Base-by-base conservation (phyloP, 345 rosid genomes). In the Gossypium bickii region DNA sequence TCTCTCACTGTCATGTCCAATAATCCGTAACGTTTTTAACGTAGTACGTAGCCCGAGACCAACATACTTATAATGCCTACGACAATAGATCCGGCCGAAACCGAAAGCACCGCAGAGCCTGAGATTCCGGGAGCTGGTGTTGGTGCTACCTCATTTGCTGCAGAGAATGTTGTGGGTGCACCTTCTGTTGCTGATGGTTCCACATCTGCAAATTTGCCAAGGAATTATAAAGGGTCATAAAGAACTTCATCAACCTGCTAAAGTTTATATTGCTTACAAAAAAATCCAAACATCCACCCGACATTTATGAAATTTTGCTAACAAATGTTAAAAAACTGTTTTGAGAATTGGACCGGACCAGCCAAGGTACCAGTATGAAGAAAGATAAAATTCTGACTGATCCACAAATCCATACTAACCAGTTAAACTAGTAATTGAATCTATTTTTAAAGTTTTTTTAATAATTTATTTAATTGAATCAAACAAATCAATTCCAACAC, bases 101-200 rank as follows among this genome's bases (percentile, higher is more conserved):
- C 69, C 17, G 73, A 45, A 2, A 74, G 18, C 43, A 72, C 47
- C 7, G 62, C 24, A 7, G 87, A 79, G 16, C 76, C 77, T 6
- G 87, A 77, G 53, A 9, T 43, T n/a, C 78, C 84, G 1, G 85
- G 86, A 62, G 87, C 57, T 3, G 74, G 85, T 34, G 83, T 76
- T 11, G 86, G 87, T 0, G 85, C 81, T 16, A 3, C 52, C 18
- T 34, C 73, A 8, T 61, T 67, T 2, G 63, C 66, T 22, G 78
- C 69, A 2, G 56, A 13, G n/a, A 13, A 2, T 41, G 45, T n/a
- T 2, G 78, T 17, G 11, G 85, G 80, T 22, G 74, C 75, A 18
- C 70, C 67, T 13, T 82, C 71, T 20, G 62, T 41, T 1, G 75
- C 2, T 48, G 79, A 20, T 71, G 86, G 80, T n/a, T 81, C 48